phyloP scores from a whole-genome alignment of 1,284 basidiomycete genomes.

The Papiliotrema laurentii region DNA sequence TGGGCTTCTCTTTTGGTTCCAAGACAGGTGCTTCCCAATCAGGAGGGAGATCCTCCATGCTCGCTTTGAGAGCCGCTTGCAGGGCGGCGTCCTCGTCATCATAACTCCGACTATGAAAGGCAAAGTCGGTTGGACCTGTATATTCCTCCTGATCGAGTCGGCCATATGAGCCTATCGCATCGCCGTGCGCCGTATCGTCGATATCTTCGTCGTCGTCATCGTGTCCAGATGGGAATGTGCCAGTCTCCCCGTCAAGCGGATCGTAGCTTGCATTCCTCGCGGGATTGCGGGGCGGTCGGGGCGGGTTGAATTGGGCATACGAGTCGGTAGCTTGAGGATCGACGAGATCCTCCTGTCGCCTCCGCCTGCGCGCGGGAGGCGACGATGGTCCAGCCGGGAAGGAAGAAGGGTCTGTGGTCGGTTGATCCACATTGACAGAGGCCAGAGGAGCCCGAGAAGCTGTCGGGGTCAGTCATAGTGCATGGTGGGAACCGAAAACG shows the following conservation, averaged over 20 bases:
- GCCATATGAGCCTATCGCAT: conserved; percentile 6
- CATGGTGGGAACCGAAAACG: no score
- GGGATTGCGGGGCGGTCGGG: conserved; percentile 7
- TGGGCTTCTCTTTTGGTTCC: conserved; percentile 6
- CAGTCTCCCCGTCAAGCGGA: conserved; percentile 14
- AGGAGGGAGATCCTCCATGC: conserved; percentile 62
- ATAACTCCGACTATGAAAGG: conserved; percentile 50
- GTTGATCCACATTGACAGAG: conserved; percentile 4
- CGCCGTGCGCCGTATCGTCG: conserved; percentile 8
- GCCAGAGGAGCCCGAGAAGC: conserved; percentile 3
- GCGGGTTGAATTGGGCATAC: conserved; percentile 7
- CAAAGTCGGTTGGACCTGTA: conserved; percentile 34
- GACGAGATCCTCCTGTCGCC: conserved; percentile 6
- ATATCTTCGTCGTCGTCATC: conserved; percentile 22
- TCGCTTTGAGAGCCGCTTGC: conserved; percentile 78
- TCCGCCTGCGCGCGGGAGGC: conserved; percentile 1
- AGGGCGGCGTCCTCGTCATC: conserved; percentile 83
- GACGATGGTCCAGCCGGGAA: conserved; percentile 4
- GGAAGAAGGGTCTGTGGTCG: conserved; percentile 3
- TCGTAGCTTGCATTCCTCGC: conserved; percentile 1
- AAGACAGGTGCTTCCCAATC: conserved; percentile 48
- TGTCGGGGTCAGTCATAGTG: no score
- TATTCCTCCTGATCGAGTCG: conserved; percentile 7
- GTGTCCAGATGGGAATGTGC: conserved; percentile 28
- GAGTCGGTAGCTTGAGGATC: conserved; percentile 5